phyloP scores from a whole-genome alignment of 495 filamentous ascomycete genomes.

The Hamigera avellanea region DNA sequence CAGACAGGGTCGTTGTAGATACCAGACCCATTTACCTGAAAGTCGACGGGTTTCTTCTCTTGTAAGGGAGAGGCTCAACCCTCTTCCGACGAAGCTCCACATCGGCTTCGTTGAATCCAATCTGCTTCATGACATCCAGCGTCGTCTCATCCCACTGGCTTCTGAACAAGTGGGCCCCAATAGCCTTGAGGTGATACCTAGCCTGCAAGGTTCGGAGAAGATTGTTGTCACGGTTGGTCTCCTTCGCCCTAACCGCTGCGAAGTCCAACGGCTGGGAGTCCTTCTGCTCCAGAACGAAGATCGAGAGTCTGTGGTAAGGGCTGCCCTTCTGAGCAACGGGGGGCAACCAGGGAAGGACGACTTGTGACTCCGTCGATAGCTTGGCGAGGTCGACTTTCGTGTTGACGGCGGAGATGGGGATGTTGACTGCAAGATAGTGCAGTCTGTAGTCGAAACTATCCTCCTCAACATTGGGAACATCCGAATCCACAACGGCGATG shows the following conservation, averaged over 20 bases:
- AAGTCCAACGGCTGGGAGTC: slow-evolving; percentile 48
- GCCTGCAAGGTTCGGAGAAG: slow-evolving; percentile 59
- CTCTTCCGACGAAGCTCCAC: slow-evolving; percentile 74
- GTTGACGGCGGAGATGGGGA: slow-evolving; percentile 44
- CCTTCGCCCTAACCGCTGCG: slow-evolving; percentile 40
- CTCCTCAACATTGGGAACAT: slow-evolving; percentile 71
- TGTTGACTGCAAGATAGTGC: slow-evolving; percentile 71
- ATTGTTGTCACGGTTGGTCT: slow-evolving; percentile 49
- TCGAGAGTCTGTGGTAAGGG: slow-evolving; percentile 76
- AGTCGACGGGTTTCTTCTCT: slow-evolving; percentile 38
- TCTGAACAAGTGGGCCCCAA: slow-evolving; percentile 81
- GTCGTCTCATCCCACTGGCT: slow-evolving; percentile 82
- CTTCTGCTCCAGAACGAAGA: slow-evolving; percentile 77
- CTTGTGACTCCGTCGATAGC: slow-evolving; percentile 43
- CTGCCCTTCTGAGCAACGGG: slow-evolving; percentile 80
- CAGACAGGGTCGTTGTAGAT: slow-evolving; percentile 1
- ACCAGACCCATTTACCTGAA: slow-evolving; percentile 22
- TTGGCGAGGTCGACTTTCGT: slow-evolving; percentile 40
- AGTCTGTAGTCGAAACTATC: slow-evolving; percentile 69
- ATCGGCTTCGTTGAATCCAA: slow-evolving; percentile 62
- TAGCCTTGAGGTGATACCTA: slow-evolving; percentile 53
- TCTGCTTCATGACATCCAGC: slow-evolving; percentile 70
- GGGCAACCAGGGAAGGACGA: slow-evolving; percentile 71
- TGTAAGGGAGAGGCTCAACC: slow-evolving; percentile 44
- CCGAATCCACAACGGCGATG: slow-evolving; percentile 76